These are phyloP conservation scores for Amanita exitialis DNA, from an alignment of 768 basidiomycete genomes.

Conservation along the genomic window DNA sequence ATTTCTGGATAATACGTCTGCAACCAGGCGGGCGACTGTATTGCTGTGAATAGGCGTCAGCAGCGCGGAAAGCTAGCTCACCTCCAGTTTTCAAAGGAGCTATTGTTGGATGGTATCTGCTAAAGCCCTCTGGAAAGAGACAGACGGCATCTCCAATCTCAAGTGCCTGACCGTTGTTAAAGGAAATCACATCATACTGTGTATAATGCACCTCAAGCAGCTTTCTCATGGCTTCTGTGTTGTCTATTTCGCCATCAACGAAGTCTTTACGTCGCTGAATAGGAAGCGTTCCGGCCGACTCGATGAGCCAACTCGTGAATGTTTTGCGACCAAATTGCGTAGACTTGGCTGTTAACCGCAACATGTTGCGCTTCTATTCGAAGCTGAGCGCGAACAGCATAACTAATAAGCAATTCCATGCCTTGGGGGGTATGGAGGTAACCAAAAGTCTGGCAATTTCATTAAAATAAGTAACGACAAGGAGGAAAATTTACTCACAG, in stretches of 20 bases:
- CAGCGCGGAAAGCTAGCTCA: constrained; percentile 17
- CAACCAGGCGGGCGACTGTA: constrained; percentile 71
- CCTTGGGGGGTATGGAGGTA: constrained; percentile 62
- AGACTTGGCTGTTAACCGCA: constrained; percentile 81
- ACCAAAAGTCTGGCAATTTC: constrained; percentile 43
- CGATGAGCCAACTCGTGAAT: constrained; percentile 87
- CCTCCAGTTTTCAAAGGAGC: constrained; percentile 85
- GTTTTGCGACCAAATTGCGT: constrained; percentile 78
- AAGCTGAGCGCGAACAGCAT: not conserved
- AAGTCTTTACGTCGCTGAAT: constrained; percentile 71
- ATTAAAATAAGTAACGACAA: constrained; percentile 1
- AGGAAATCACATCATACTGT: not conserved
- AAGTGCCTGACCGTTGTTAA: constrained; percentile 40
- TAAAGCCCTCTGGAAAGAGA: constrained; percentile 81
- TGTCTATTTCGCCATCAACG: constrained; percentile 44
- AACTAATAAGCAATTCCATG: constrained; percentile 16
- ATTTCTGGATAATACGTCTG: constrained; percentile 66
- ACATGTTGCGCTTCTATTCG: constrained; percentile 59
- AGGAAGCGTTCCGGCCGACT: constrained; percentile 80
- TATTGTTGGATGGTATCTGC: constrained; percentile 78
- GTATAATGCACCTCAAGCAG: constrained; percentile 46
- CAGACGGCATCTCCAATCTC: constrained; percentile 73
- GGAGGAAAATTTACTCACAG: constrained; percentile 39
- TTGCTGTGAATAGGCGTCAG: not conserved
- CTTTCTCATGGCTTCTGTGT: constrained; percentile 55